phyloP scores from a whole-genome alignment of 495 filamentous ascomycete genomes.

The Letharia columbiana region DNA sequence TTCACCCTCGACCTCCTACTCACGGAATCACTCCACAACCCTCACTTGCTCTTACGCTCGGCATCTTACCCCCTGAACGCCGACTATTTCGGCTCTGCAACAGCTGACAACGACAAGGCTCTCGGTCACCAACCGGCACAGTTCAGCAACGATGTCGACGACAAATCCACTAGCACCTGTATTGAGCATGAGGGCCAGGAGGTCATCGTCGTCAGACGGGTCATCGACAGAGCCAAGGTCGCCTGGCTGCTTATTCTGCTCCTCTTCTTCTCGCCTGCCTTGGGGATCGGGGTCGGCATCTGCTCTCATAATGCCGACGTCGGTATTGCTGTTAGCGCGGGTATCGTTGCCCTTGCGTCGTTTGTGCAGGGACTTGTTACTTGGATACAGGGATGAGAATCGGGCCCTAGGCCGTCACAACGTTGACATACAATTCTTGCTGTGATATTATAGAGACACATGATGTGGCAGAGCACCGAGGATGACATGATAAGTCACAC shows the following conservation, averaged over 20 bases:
- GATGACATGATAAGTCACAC: not conserved
- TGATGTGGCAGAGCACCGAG: no score
- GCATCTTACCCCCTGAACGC: not conserved
- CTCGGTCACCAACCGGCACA: not conserved
- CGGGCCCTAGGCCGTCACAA: not conserved
- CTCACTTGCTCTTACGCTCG: not conserved
- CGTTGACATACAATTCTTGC: not conserved
- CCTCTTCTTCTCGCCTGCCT: constrained; percentile 10
- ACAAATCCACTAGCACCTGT: not conserved
- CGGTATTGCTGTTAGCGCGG: constrained; percentile 17
- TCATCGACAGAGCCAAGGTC: constrained; percentile 17
- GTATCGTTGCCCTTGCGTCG: constrained; percentile 12
- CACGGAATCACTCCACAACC: constrained; percentile 1
- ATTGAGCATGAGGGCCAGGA: not conserved
- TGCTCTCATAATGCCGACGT: constrained; percentile 15
- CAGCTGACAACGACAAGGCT: not conserved
- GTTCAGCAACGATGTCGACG: not conserved
- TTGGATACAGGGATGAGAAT: constrained; percentile 12
- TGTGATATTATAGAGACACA: not conserved
- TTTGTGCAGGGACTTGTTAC: constrained; percentile 12
- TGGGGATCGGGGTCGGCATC: constrained; percentile 9
- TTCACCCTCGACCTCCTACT: not conserved
- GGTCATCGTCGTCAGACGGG: constrained; percentile 8
- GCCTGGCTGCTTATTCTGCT: constrained; percentile 17
- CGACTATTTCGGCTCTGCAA: not conserved